Percentiles rank a stretch among this genome's conserved stretches.
These are phyloP conservation scores for Coniochaeta sp. DNA, from an alignment of 2,329 filamentous ascomycete genomes.

Conservation along the genomic window DNA sequence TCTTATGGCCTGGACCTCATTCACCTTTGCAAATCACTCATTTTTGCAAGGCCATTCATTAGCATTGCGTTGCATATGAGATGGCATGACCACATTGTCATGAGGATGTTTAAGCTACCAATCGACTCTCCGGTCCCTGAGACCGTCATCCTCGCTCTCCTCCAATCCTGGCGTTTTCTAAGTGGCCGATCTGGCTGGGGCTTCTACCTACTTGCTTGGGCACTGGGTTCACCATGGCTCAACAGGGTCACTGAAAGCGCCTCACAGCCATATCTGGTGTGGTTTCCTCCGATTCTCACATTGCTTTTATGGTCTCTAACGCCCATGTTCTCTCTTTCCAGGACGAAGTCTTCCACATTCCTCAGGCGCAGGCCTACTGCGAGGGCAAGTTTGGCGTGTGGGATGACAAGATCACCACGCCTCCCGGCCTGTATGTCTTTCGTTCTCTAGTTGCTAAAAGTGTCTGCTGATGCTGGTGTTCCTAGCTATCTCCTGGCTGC, in stretches of 20 bases:
- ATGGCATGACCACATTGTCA: neutral
- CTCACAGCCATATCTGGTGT: slow-evolving; percentile 46
- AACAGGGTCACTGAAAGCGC: neutral
- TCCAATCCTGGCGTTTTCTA: neutral
- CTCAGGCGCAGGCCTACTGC: slow-evolving; percentile 86
- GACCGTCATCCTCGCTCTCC: neutral
- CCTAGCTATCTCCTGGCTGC: slow-evolving; percentile 40
- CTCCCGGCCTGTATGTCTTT: slow-evolving; percentile 65
- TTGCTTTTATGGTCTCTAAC: neutral
- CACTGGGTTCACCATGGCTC: neutral
- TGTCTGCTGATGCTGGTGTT: slow-evolving; percentile 4
- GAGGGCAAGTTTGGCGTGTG: slow-evolving; percentile 65
- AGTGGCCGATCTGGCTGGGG: neutral
- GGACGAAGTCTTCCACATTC: slow-evolving; percentile 86
- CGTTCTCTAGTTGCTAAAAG: slow-evolving; percentile 1
- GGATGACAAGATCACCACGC: slow-evolving; percentile 97
- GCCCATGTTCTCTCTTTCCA: slow-evolving; percentile 22
- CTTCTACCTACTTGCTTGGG: neutral
- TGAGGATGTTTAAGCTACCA: neutral
- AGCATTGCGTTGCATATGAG: neutral
- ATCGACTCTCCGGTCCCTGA: neutral
- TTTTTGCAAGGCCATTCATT: neutral
- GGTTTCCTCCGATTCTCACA: slow-evolving; percentile 4
- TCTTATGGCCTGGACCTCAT: neutral
- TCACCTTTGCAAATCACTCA: slow-evolving; percentile 4